phyloP scores from a whole-genome alignment of 768 basidiomycete species.

The Rhizopogon sp. region DNA sequence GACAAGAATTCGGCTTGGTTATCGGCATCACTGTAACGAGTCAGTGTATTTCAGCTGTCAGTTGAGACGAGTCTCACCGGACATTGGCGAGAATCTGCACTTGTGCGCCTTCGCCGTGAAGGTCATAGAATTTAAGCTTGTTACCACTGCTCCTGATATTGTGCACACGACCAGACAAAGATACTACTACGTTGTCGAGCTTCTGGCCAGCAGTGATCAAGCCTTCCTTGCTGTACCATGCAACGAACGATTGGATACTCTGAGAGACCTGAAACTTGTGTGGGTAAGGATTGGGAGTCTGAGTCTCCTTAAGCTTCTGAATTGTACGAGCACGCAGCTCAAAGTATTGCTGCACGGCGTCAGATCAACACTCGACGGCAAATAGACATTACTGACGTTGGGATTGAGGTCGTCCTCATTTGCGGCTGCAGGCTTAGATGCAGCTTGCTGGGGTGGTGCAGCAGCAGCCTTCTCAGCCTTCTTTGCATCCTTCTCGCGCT shows the following conservation, averaged over 20 bases:
- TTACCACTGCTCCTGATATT: conserved; percentile 78
- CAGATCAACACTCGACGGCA: background rate
- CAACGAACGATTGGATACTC: conserved; percentile 72
- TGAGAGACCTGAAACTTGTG: conserved; percentile 94
- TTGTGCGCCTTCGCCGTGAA: conserved; percentile 88
- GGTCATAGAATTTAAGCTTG: conserved; percentile 92
- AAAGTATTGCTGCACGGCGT: conserved; percentile 85
- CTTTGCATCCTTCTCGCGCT: conserved; percentile 64
- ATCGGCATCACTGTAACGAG: conserved; percentile 48
- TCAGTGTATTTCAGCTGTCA: background rate
- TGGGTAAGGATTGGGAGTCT: conserved; percentile 91
- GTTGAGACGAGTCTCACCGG: conserved; percentile 45
- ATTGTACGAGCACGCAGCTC: conserved; percentile 90
- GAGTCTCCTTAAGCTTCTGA: conserved; percentile 76
- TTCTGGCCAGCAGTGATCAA: conserved; percentile 64
- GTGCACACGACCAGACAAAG: conserved; percentile 87
- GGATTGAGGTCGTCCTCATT: conserved; percentile 87
- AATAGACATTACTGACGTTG: conserved; percentile 54
- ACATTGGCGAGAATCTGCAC: conserved; percentile 93
- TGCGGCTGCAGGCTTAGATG: conserved; percentile 33
- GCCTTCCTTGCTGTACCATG: conserved; percentile 67
- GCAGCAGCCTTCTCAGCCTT: conserved; percentile 72
- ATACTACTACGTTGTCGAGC: conserved; percentile 52
- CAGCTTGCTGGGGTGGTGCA: conserved; percentile 37
- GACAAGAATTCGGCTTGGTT: conserved; percentile 61